Evolutionary conservation across 768 basidiomycete species (phyloP).

Genomic region (Cyathus striatus): DNA sequence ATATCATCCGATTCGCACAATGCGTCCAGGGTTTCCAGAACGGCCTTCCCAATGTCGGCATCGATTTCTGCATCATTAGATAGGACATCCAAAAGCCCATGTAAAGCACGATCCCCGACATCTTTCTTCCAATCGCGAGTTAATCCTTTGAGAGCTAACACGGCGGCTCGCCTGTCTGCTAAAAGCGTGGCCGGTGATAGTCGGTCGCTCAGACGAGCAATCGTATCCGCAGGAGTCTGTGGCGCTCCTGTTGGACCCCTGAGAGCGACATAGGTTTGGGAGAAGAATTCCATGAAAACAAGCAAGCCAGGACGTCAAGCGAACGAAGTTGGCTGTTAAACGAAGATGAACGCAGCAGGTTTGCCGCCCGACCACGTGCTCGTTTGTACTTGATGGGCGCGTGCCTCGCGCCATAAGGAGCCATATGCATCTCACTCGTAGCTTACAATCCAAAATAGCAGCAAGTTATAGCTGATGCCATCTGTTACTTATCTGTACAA

Average conservation of each 20-base stretch:
- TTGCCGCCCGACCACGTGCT: background rate
- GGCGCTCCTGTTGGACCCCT: constrained; percentile 79
- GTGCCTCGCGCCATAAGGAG: too few relatives aligned
- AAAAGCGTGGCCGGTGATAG: constrained; percentile 87
- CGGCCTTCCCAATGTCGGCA: constrained; percentile 87
- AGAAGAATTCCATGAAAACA: constrained; percentile 71
- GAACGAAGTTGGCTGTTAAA: background rate
- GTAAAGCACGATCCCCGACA: constrained; percentile 74
- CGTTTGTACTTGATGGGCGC: too few relatives aligned
- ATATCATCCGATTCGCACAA: constrained; percentile 78
- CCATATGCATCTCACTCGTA: too few relatives aligned
- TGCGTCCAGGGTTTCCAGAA: constrained; percentile 81
- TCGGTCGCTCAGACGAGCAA: constrained; percentile 82
- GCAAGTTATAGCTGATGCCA: too few relatives aligned
- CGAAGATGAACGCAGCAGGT: background rate
- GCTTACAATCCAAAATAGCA: too few relatives aligned
- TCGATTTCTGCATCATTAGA: constrained; percentile 89
- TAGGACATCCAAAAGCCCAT: constrained; percentile 75
- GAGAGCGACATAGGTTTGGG: constrained; percentile 80
- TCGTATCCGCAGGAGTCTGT: constrained; percentile 82
- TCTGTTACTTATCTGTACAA: too few relatives aligned
- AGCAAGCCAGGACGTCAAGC: background rate
- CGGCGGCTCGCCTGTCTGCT: constrained; percentile 88
- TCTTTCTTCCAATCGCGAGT: constrained; percentile 87
- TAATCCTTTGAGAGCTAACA: constrained; percentile 92